A percentile compares a stretch with the other conserved stretches of the same genome.
These are phyloP conservation scores for Sisymbrium altissimum DNA, from an alignment of 345 rosid species.

Conservation along the genomic window DNA sequence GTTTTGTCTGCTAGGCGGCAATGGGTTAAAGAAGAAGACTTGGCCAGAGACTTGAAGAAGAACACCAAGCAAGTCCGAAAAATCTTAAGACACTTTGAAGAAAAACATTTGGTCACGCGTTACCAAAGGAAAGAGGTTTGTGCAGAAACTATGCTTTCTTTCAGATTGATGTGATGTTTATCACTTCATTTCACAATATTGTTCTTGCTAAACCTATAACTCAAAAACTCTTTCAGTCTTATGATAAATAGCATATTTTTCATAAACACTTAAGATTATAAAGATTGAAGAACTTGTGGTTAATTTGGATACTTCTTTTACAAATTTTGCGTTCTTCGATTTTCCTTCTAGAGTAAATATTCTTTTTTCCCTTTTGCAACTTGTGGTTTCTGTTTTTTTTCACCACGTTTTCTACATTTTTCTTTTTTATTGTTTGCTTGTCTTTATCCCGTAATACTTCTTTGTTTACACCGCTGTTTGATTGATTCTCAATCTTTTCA, in stretches of 20 bases:
- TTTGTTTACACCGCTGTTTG: not conserved
- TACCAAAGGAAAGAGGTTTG: slow-evolving; percentile 82
- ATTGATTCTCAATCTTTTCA: slow-evolving; percentile 18
- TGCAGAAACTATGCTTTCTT: not conserved
- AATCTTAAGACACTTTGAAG: slow-evolving; percentile 67
- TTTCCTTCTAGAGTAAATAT: not conserved
- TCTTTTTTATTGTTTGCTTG: too few species aligned
- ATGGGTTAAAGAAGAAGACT: slow-evolving; percentile 96
- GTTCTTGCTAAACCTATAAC: too few species aligned
- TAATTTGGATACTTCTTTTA: not conserved
- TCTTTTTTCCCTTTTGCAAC: too few species aligned
- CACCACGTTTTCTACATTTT: too few species aligned
- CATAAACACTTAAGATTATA: not conserved
- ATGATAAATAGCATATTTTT: not conserved
- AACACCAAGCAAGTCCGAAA: slow-evolving; percentile 83
- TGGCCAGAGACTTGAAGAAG: slow-evolving; percentile 79
- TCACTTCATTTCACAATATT: too few species aligned
- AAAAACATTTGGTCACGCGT: slow-evolving; percentile 72
- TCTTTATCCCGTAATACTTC: too few species aligned
- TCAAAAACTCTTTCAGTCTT: not conserved
- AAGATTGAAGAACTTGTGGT: not conserved
- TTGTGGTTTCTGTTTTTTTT: too few species aligned
- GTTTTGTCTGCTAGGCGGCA: slow-evolving; percentile 48
- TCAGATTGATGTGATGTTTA: not conserved
- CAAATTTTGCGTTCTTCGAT: not conserved